phyloP scores from a whole-genome alignment of 2,329 filamentous ascomycete genomes.

The Hirsutella rhossiliensis region DNA sequence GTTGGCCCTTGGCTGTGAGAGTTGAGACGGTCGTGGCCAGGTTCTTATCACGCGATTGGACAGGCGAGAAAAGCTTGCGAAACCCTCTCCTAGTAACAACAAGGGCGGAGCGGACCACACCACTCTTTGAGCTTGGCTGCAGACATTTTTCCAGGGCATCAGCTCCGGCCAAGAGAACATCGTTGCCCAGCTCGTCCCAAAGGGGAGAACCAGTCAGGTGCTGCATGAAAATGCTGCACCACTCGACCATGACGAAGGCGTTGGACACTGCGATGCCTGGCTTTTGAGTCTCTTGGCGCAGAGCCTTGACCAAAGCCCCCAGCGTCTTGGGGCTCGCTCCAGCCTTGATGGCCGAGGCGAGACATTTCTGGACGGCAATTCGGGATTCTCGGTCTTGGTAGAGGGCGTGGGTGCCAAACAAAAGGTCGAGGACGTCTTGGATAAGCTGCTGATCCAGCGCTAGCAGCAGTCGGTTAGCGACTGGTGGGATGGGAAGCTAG shows the following conservation, averaged over 20 bases:
- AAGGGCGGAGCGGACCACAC: conserved; percentile 61
- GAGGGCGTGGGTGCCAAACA: conserved; percentile 79
- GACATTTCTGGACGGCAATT: conserved; percentile 69
- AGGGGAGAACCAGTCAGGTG: conserved; percentile 48
- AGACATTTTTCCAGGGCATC: conserved; percentile 69
- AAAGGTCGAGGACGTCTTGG: conserved; percentile 49
- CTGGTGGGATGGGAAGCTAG: neutral
- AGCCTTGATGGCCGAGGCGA: conserved; percentile 53
- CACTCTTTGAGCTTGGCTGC: conserved; percentile 47
- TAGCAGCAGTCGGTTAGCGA: conserved; percentile 15
- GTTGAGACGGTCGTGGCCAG: conserved; percentile 50
- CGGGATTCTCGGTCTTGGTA: conserved; percentile 82
- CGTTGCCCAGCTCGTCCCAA: conserved; percentile 53
- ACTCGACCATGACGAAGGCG: conserved; percentile 83
- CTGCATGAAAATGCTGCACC: conserved; percentile 72
- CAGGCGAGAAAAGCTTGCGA: conserved; percentile 55
- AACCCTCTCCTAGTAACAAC: conserved; percentile 70
- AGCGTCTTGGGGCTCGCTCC: conserved; percentile 43
- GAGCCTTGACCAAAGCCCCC: conserved; percentile 49
- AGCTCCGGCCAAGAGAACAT: conserved; percentile 58
- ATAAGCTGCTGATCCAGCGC: conserved; percentile 37
- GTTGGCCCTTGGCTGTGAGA: conserved; percentile 55
- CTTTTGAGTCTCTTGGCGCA: conserved; percentile 67
- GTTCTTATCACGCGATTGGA: conserved; percentile 42
- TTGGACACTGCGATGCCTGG: conserved; percentile 63